A percentile compares a stretch with the other conserved stretches of the same genome.
Conservation (phyloP, 1,139 yeast genomes). For the Blastobotrys illinoisensis region DNA sequence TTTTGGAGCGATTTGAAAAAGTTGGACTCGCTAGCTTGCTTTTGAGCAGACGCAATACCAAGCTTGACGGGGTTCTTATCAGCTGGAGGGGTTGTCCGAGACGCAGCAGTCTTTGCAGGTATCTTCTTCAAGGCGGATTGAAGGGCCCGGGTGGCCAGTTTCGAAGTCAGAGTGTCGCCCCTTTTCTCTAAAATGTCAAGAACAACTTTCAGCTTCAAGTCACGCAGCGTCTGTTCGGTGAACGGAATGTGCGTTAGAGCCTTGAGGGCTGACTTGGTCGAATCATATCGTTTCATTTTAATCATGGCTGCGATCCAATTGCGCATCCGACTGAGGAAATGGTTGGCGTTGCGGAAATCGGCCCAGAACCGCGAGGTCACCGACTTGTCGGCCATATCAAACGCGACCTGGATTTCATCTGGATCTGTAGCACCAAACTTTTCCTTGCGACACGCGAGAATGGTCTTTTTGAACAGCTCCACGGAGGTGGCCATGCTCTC, state of each 20-base stretch:
- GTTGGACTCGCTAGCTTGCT: constrained; percentile 13
- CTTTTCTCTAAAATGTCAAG: constrained; percentile 18
- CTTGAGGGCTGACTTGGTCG: constrained; percentile 16
- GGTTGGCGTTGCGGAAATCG: constrained; percentile 14
- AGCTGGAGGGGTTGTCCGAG: neutral
- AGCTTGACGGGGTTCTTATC: neutral
- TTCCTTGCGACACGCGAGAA: constrained; percentile 16
- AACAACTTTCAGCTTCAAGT: constrained; percentile 22
- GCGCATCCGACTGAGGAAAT: constrained; percentile 25
- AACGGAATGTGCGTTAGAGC: constrained; percentile 22
- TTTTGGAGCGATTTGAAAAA: constrained; percentile 20
- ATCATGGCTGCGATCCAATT: constrained; percentile 26
- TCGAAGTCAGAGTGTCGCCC: constrained; percentile 10
- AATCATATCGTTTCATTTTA: constrained; percentile 17
- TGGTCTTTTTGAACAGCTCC: constrained; percentile 10
- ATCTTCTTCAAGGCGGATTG: neutral
- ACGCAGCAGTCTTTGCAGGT: neutral
- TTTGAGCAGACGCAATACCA: neutral
- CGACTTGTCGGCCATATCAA: constrained; percentile 18
- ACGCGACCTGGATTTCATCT: constrained; percentile 25
- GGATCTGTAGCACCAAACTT: constrained; percentile 18
- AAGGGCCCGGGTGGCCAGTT: neutral
- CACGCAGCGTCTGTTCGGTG: constrained; percentile 20
- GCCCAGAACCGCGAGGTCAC: constrained; percentile 25
- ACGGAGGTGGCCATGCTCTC: neutral